These are phyloP conservation scores for Halteria grandinella DNA, from an alignment of 73 alveolate genomes.

Conservation along the genomic window DNA sequence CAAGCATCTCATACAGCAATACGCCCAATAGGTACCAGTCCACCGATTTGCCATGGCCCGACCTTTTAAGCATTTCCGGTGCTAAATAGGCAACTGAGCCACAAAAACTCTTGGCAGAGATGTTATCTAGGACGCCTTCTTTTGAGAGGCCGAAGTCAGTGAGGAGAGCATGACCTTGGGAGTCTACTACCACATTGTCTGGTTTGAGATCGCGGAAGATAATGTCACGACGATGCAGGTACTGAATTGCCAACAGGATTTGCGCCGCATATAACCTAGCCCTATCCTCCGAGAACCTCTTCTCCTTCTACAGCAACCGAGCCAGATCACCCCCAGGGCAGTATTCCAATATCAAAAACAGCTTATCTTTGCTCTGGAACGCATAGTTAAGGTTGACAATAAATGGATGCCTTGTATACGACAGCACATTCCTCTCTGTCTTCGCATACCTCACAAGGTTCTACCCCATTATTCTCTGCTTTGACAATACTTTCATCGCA, in stretches of 20 bases:
- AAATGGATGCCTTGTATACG: conserved; percentile 91
- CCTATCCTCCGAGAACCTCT: conserved; percentile 87
- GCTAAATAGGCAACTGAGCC: conserved; percentile 97
- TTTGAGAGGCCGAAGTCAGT: conserved; percentile 96
- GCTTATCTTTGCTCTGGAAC: conserved; percentile 85
- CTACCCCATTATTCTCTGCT: conserved; percentile 85
- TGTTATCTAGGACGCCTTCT: conserved; percentile 82
- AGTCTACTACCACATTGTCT: conserved; percentile 94
- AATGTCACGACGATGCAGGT: conserved; percentile 90
- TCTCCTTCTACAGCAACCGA: conserved; percentile 79
- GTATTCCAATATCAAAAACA: conserved; percentile 89
- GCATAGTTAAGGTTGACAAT: conserved; percentile 93
- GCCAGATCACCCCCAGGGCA: conserved; percentile 96
- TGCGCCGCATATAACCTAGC: conserved; percentile 92
- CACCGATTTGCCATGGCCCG: conserved; percentile 97
- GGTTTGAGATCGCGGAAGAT: conserved; percentile 96
- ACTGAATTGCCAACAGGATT: conserved; percentile 89
- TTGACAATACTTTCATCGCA: conserved; percentile 90
- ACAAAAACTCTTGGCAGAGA: conserved; percentile 91
- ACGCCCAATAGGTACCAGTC: conserved; percentile 96
- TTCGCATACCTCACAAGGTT: conserved; percentile 86
- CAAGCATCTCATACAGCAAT: conserved; percentile 94
- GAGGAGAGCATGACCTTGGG: conserved; percentile 92
- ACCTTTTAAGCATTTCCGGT: conserved; percentile 93
- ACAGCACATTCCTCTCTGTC: conserved; percentile 92